These are phyloP conservation scores for Starmerella scarabaei DNA, from an alignment of 805 yeast species.

Conservation along the genomic window DNA sequence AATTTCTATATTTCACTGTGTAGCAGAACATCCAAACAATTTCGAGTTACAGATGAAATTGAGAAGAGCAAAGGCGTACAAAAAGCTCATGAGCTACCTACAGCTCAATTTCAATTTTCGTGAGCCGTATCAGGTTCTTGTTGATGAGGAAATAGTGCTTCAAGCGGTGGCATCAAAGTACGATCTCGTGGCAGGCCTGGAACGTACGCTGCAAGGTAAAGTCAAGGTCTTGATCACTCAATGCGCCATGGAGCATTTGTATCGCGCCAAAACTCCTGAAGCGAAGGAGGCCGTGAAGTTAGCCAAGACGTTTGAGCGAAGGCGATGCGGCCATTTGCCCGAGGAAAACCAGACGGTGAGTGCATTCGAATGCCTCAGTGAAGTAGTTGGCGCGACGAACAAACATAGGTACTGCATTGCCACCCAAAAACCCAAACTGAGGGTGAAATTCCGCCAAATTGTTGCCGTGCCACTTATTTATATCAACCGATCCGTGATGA, in stretches of 20 bases:
- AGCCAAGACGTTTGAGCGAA: conserved; percentile 77
- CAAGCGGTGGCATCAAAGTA: conserved; percentile 54
- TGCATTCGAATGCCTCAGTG: conserved; percentile 58
- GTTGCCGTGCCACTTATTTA: conserved; percentile 88
- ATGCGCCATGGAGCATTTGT: conserved; percentile 82
- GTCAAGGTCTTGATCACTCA: conserved; percentile 87
- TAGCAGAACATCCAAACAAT: too few relatives aligned
- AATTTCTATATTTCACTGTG: too few relatives aligned
- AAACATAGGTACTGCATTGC: conserved; percentile 88
- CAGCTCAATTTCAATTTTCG: conserved; percentile 80
- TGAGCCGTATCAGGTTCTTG: conserved; percentile 81
- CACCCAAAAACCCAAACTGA: conserved; percentile 57
- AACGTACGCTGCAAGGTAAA: conserved; percentile 71
- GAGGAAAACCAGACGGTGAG: conserved; percentile 27
- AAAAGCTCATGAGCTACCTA: conserved; percentile 81
- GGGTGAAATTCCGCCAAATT: conserved; percentile 54
- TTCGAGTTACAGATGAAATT: conserved; percentile 59
- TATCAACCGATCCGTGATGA: conserved; percentile 83
- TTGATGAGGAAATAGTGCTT: conserved; percentile 66
- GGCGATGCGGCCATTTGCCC: conserved; percentile 70
- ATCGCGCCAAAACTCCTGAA: conserved; percentile 52
- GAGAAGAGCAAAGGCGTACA: conserved; percentile 85
- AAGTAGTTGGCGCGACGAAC: conserved; percentile 33
- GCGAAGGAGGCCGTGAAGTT: conserved; percentile 46
- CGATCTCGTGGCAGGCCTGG: conserved; percentile 69